Conservation (phyloP, 176 grass and related monocot genomes). For the Miscanthus lutarioriparius region DNA sequence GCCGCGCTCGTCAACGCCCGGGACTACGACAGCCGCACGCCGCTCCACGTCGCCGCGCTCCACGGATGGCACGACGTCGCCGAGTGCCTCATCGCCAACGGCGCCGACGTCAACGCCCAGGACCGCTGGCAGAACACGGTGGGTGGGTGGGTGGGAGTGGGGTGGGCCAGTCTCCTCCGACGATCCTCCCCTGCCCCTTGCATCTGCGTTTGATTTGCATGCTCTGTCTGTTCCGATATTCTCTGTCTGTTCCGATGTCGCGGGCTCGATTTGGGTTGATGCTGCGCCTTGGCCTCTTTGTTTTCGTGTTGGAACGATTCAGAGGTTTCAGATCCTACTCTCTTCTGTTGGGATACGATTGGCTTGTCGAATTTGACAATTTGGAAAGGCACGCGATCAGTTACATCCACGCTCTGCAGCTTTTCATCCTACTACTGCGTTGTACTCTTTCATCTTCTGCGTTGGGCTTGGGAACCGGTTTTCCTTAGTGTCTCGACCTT, state of each 20-base stretch:
- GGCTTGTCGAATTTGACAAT: not conserved
- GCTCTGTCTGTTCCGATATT: not conserved
- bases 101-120: constrained; percentile 92
- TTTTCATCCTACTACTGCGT: constrained; percentile 6
- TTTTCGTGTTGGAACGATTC: not conserved
- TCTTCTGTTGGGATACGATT: not conserved
- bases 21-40: constrained; percentile 96
- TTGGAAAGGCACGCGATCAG: not conserved
- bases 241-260: not conserved
- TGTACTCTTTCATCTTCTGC: not conserved
- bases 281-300: not conserved
- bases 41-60: constrained; percentile 94
- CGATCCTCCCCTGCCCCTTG: not conserved
- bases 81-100: constrained; percentile 71
- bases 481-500: not conserved
- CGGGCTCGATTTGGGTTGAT: constrained; percentile 3
- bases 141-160: constrained; percentile 1
- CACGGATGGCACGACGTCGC: constrained; percentile 89
- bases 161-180: not conserved
- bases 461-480: not conserved
- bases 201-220: not conserved
- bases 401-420: not conserved
- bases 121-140: constrained; percentile 99
- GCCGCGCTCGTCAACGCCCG: constrained; percentile 77
- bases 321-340: not conserved